Base-by-base conservation (phyloP, 305 asterid species). In the Petunia hybrid region DNA sequence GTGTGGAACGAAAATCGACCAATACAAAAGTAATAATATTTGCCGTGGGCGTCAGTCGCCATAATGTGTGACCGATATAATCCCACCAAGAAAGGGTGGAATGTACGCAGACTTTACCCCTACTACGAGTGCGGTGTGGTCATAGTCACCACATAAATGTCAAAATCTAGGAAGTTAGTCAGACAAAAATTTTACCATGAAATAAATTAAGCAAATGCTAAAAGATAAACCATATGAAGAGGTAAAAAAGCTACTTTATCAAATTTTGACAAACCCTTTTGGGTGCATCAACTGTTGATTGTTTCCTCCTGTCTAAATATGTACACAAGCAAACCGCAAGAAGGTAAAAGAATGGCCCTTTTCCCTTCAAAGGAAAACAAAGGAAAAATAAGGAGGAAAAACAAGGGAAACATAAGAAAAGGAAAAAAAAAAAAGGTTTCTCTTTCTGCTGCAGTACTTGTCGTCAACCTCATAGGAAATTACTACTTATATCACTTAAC, bases 271-370 rank as follows among this genome's bases (percentile, higher is more conserved):
- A 42, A 77, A 41, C 75, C 51, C 40, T 22, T 67, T 67, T 67
- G 4, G 10, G 35, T 67, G 55, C 55, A 67, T 39, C 59, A 69
- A 46, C 6, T 60, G 41, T 6, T 39, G 57, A 61, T 65, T 13
- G 81, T 61, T 40, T 65, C 81, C 70, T 77, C 71, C 71, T 8
- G 62, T 38, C 16, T 78, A 46, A 78, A 12, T 78, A 78, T 78
- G 81, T 78, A 78, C 81, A 78, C 36, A n/a, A 45, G 5, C 74
- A 60, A 64, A 39, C 71, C 60, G 48, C 62, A 8, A 6, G 42
- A 31, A 14, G 39, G 60, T 40, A 66, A 48, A 31, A 38, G 9
- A 6, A 14, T 6, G 65, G 6, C 42, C 35, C 35, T 16, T 40
- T 10, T 22, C 79, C 64, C 46, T 6, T 46, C 9, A 51, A 22